Base-by-base conservation (phyloP, 306 rosid species). In the Vigna hirtella region DNA sequence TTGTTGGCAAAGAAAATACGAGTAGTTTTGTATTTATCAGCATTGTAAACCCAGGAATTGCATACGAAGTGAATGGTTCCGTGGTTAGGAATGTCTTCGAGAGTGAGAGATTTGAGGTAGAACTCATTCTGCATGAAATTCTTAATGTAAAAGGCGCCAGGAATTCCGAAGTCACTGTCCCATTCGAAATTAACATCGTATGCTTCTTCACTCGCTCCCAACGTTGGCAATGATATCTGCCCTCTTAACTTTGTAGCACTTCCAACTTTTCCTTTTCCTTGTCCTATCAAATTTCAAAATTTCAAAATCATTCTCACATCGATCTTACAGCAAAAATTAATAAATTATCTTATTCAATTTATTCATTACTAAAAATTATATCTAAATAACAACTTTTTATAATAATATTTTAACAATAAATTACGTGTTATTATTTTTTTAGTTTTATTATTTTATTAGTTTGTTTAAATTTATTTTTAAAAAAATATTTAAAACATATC, bases 31-130 rank as follows among this genome's bases (percentile, higher is more conserved):
- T 92, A 88, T 14, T 28, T 34, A 6, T 30, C n/a, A 2, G 73
- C 63, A 13, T 90, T 90, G 69, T 90, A 92, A 36, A 92, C 77
- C 94, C 97, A 92, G 0, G 97, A 92, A 76, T 87, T 88, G 89
- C 97, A 92, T 1, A 81, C 76, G 17, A 90, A 92, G 65, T 83
- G 90, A 79, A 92, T 28, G 22, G 56, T 22, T 6, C 90, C 94
- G 9, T 82, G 77, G 63, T 87, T 91, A 0, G 97, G 97, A 43
- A 90, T 85, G 26, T 84, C 75, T 8, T 87, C 85, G 1, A 90
- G 86, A 3, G 87, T 87, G 7, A 91, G 42, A 47, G 79, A 76
- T 75, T 74, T 86, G 1, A 91, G 83, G 36, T 72, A 89, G 70
- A 91, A 89, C 83, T 91, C 89, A 51, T 70, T 77, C 7, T 57